Conservation (phyloP, 176 grass and related monocot genomes). For the Hordeum vulgare region MorexV3_pseudomolecules_assembly NC_058519.1:518240817-518241316, state of each 20-base stretch:
- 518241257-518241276: background rate
- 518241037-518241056: conserved; percentile 48
- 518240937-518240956: conserved; percentile 74
- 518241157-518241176: conserved; percentile 22
- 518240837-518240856: conserved; percentile 27
- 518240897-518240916: conserved; percentile 31
- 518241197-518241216: conserved; percentile 1
- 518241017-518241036: conserved; percentile 31
- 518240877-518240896: conserved; percentile 74
- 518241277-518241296: background rate
- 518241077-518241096: conserved; percentile 23
- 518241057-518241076: conserved; percentile 8
- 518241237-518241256: background rate
- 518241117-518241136: conserved; percentile 21
- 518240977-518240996: conserved; percentile 27
- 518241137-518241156: conserved; percentile 26
- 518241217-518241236: background rate
- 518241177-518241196: background rate
- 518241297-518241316: conserved; percentile 11
- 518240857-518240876: conserved; percentile 63
- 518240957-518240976: conserved; percentile 37
- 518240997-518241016: conserved; percentile 32
- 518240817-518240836: conserved; percentile 30
- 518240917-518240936: conserved; percentile 41
- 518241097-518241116: conserved; percentile 15